Percentiles rank a stretch among this genome's conserved stretches.
Conservation (phyloP, 202 grass and related monocot species). For the Musa balbisiana region DNA sequence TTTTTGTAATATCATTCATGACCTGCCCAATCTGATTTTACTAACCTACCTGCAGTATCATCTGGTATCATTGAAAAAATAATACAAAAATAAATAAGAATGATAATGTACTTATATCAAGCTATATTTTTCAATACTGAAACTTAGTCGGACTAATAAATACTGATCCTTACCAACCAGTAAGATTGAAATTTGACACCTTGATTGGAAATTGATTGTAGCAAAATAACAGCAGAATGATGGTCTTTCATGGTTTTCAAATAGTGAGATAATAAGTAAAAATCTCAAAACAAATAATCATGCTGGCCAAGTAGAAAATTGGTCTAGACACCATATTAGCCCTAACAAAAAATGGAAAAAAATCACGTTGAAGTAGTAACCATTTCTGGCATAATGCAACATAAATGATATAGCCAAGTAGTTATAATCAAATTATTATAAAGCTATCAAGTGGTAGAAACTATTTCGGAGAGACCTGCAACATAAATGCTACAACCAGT, state of each 20-base stretch:
- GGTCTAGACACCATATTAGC: neutral
- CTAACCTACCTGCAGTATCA: too few relatives aligned
- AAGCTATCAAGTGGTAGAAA: neutral
- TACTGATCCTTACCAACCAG: neutral
- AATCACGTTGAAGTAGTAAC: too few relatives aligned
- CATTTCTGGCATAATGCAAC: too few relatives aligned
- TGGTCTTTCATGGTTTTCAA: neutral
- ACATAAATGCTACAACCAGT: constrained; percentile 18
- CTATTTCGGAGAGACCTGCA: neutral
- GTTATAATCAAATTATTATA: neutral
- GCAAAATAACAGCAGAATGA: neutral
- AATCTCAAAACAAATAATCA: neutral
- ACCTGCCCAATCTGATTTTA: too few relatives aligned
- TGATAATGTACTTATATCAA: too few relatives aligned
- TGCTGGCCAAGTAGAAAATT: neutral
- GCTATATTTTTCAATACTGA: too few relatives aligned
- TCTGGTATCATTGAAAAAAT: too few relatives aligned
- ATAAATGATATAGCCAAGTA: too few relatives aligned
- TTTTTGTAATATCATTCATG: too few relatives aligned
- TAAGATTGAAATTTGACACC: too few relatives aligned
- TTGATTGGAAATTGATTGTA: neutral
- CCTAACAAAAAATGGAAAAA: neutral
- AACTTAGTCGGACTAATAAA: neutral
- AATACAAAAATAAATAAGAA: too few relatives aligned
- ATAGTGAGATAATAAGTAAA: neutral